These are phyloP conservation scores for Lactarius sanguifluus DNA, from an alignment of 768 basidiomycete species.

Conservation along the genomic window DNA sequence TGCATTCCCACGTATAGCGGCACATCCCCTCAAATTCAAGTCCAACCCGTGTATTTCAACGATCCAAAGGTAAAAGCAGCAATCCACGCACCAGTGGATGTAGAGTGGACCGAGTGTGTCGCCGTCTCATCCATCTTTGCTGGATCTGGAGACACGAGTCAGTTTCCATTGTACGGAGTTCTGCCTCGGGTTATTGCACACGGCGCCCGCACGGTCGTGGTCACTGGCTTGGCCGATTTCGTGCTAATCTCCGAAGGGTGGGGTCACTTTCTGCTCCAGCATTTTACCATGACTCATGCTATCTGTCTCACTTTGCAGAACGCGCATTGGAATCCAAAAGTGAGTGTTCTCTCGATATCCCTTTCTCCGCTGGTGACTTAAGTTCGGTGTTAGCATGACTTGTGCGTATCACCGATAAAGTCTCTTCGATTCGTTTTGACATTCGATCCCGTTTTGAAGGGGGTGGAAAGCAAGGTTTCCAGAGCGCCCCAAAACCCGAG, in stretches of 20 bases:
- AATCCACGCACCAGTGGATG: constrained; percentile 26
- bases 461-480: constrained; percentile 28
- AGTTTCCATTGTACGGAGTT: background rate
- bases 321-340: constrained; percentile 27
- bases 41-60: constrained; percentile 28
- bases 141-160: constrained; percentile 15
- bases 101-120: constrained; percentile 28
- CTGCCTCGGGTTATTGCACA: constrained; percentile 24
- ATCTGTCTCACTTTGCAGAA: background rate
- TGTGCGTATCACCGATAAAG: constrained; percentile 20
- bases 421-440: background rate
- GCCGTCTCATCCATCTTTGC: constrained; percentile 11
- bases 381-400: constrained; percentile 22
- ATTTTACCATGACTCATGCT: background rate
- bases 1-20: constrained; percentile 11
- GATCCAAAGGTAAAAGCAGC: constrained; percentile 28
- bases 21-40: constrained; percentile 25
- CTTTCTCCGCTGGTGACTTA: background rate
- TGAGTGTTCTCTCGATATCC: constrained; percentile 2
- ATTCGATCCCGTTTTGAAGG: constrained; percentile 5
- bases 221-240: constrained; percentile 21
- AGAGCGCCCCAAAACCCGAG: constrained; percentile 15
- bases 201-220: constrained; percentile 18
- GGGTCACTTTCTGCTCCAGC: background rate
- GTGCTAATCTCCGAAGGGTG: constrained; percentile 25